These are phyloP conservation scores for Paecilomyces variotii DNA, from an alignment of 2,329 filamentous ascomycete genomes.

Conservation along the genomic window DNA sequence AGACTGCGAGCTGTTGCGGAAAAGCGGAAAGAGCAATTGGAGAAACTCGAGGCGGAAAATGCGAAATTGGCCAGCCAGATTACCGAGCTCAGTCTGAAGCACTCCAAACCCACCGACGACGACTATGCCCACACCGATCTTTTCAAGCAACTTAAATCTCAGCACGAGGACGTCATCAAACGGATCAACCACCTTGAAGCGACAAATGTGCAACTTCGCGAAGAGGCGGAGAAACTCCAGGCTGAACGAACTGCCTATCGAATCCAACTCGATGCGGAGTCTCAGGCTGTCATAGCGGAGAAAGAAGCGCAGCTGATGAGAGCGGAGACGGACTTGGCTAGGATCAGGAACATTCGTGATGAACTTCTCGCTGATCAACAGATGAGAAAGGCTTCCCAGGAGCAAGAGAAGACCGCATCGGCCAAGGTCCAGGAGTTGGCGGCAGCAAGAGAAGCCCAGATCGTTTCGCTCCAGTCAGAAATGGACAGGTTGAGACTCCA, in stretches of 20 bases:
- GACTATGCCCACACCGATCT: conserved; percentile 89
- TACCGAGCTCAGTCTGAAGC: conserved; percentile 59
- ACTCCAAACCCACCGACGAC: conserved; percentile 74
- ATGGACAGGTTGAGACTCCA: conserved; percentile 60
- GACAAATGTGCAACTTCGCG: conserved; percentile 72
- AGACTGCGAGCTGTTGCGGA: conserved; percentile 67
- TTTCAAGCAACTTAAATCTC: conserved; percentile 83
- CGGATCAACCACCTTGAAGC: conserved; percentile 87
- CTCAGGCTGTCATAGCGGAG: conserved; percentile 63
- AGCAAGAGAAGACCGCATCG: conserved; percentile 62
- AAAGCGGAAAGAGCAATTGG: conserved; percentile 84
- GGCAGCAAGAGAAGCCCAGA: conserved; percentile 69
- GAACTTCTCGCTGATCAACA: conserved; percentile 75
- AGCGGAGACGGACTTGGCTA: conserved; percentile 74
- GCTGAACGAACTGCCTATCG: conserved; percentile 78
- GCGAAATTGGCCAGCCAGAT: conserved; percentile 69
- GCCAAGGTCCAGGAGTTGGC: conserved; percentile 74
- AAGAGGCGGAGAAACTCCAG: conserved; percentile 78
- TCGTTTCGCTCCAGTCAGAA: conserved; percentile 74
- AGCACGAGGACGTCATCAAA: conserved; percentile 88
- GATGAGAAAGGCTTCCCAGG: conserved; percentile 69
- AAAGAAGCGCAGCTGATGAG: conserved; percentile 73
- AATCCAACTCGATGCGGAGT: conserved; percentile 72
- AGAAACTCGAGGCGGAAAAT: conserved; percentile 69
- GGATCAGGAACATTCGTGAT: conserved; percentile 76